phyloP scores from a whole-genome alignment of 2,329 filamentous ascomycete genomes.

The Pestalotiopsis sp. region DNA sequence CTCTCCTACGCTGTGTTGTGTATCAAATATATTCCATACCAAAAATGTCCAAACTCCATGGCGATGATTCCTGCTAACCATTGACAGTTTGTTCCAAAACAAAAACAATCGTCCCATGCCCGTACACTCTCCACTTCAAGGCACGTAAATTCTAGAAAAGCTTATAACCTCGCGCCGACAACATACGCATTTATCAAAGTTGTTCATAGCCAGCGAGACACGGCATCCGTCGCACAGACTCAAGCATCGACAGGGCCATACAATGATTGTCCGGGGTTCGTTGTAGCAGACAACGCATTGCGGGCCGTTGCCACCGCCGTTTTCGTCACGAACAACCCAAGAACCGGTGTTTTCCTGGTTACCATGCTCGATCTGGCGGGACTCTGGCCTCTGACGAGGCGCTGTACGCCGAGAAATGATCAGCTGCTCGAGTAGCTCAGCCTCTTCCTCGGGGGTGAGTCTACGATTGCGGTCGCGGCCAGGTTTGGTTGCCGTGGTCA shows the following conservation, averaged over 20 bases:
- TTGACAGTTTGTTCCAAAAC: not conserved
- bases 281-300: conserved; percentile 94
- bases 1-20: not conserved
- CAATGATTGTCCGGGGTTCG: conserved; percentile 82
- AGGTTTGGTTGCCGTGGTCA: conserved; percentile 52
- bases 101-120: not conserved
- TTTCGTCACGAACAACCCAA: conserved; percentile 71
- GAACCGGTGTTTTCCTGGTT: conserved; percentile 32
- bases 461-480: conserved; percentile 32
- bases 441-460: conserved; percentile 60
- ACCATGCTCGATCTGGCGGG: conserved; percentile 13
- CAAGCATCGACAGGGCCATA: conserved; percentile 95
- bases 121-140: conserved; percentile 41
- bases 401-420: conserved; percentile 53
- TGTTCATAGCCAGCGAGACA: conserved; percentile 92
- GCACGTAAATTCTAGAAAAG: conserved; percentile 90
- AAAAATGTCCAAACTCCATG: not conserved
- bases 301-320: conserved; percentile 71
- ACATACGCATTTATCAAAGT: conserved; percentile 95
- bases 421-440: conserved; percentile 62
- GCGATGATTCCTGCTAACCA: not conserved
- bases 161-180: conserved; percentile 86
- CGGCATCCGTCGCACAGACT: conserved; percentile 94
- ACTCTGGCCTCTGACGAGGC: conserved; percentile 19
- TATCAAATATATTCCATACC: not conserved